Conservation (phyloP, 495 filamentous ascomycete genomes). For the Talaromyces borbonicus region DNA sequence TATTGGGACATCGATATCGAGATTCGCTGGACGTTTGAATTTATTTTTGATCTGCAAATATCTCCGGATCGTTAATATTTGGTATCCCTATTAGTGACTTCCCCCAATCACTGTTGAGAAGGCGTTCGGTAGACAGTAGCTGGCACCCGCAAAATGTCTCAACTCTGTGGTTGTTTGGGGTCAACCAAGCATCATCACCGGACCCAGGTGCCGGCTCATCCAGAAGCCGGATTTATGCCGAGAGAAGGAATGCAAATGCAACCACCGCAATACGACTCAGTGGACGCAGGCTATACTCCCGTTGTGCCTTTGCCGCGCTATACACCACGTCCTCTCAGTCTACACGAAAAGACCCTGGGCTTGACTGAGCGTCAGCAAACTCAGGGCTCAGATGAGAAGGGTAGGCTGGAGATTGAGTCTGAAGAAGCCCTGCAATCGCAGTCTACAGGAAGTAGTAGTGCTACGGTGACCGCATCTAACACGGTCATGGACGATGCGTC, state of each 20-base stretch:
- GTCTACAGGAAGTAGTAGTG: conserved; percentile 3
- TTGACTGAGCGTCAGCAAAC: conserved; percentile 16
- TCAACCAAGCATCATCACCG: conserved; percentile 27
- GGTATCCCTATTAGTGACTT: too few species aligned
- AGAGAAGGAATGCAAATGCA: conserved; percentile 7
- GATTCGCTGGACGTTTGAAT: too few species aligned
- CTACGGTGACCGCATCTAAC: neutral
- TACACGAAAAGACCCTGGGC: conserved; percentile 35
- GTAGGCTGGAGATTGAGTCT: conserved; percentile 15
- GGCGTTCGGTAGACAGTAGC: too few species aligned
- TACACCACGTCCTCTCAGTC: conserved; percentile 30
- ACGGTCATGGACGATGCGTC: conserved; percentile 21
- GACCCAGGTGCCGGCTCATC: conserved; percentile 23
- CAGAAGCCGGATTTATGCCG: conserved; percentile 15
- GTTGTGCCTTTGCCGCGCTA: conserved; percentile 33
- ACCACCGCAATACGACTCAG: conserved; percentile 12
- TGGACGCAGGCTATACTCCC: conserved; percentile 24
- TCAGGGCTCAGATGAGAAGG: conserved; percentile 23
- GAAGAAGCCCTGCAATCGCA: conserved; percentile 1
- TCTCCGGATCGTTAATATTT: too few species aligned
- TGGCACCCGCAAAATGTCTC: conserved; percentile 16
- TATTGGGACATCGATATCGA: too few species aligned
- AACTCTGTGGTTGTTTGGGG: conserved; percentile 20
- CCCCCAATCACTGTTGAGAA: too few species aligned
- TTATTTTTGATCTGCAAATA: too few species aligned